Conservation (phyloP, 164 flowering plant genomes). For the Dillenia suffruticosa region DNA sequence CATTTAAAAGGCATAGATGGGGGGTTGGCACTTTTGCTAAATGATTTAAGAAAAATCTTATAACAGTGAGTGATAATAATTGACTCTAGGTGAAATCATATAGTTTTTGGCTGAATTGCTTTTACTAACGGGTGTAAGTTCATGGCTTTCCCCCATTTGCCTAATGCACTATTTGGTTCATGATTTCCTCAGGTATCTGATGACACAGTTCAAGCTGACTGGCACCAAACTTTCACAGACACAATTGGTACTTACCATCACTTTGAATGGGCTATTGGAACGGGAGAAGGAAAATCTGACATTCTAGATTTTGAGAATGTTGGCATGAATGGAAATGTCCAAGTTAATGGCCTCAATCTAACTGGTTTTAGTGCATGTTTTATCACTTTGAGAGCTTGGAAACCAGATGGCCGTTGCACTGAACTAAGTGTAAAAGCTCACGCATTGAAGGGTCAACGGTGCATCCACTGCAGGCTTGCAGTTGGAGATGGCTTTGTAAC, state of each 20-base stretch:
- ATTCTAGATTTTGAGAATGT: constrained; percentile 90
- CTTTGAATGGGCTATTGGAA: constrained; percentile 97
- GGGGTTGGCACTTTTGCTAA: too few relatives aligned
- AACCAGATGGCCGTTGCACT: constrained; percentile 81
- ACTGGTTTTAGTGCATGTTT: constrained; percentile 71
- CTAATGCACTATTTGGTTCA: too few relatives aligned
- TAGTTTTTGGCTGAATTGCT: too few relatives aligned
- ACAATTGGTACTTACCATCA: constrained; percentile 75
- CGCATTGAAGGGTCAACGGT: constrained; percentile 87
- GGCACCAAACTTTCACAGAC: constrained; percentile 83
- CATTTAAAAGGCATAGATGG: too few relatives aligned
- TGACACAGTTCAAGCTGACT: constrained; percentile 74
- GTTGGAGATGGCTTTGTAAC: constrained; percentile 94
- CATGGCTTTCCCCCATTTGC: too few relatives aligned
- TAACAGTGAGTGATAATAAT: too few relatives aligned
- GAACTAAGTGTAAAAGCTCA: constrained; percentile 94
- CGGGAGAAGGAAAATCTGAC: constrained; percentile 92
- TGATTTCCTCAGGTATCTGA: constrained; percentile 58
- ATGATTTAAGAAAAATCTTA: too few relatives aligned
- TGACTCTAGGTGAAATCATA: too few relatives aligned
- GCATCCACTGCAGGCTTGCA: constrained; percentile 89
- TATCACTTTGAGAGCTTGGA: constrained; percentile 91
- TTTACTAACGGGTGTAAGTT: too few relatives aligned
- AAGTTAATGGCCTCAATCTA: constrained; percentile 76
- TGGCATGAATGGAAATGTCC: constrained; percentile 74